Conservation (phyloP, 2,329 filamentous ascomycete species). For the Incumbomyces delicatus region DNA sequence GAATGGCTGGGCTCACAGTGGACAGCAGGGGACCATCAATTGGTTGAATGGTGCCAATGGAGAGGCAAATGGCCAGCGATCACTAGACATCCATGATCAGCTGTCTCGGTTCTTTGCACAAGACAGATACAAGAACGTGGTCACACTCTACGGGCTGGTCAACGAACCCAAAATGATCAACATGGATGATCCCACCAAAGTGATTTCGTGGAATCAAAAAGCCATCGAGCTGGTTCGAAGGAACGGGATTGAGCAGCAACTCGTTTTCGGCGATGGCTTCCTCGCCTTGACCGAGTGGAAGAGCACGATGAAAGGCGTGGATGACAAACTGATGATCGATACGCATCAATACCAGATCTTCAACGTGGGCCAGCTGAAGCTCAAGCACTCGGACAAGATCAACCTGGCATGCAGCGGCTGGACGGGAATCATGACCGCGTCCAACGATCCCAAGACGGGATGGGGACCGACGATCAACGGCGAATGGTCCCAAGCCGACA, state of each 20-base stretch:
- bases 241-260: conserved; percentile 62
- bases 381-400: conserved; percentile 73
- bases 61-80: conserved; percentile 64
- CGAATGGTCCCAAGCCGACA: conserved; percentile 96
- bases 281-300: conserved; percentile 87
- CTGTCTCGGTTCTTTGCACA: conserved; percentile 90
- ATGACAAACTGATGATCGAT: conserved; percentile 69
- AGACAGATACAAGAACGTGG: conserved; percentile 79
- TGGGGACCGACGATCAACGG: conserved; percentile 92
- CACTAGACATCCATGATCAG: conserved; percentile 76
- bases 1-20: conserved; percentile 97
- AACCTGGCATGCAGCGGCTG: conserved; percentile 80
- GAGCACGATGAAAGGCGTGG: conserved; percentile 61
- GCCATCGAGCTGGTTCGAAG: conserved; percentile 63
- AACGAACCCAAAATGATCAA: conserved; percentile 87
- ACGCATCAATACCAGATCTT: conserved; percentile 99
- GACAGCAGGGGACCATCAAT: conserved; percentile 64
- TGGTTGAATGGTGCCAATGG: conserved; percentile 93
- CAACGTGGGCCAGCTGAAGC: conserved; percentile 75
- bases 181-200: conserved; percentile 50
- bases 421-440: conserved; percentile 65
- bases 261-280: conserved; percentile 93
- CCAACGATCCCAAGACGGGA: conserved; percentile 51
- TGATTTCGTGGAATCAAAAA: conserved; percentile 68
- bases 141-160: conserved; percentile 85